phyloP scores from a whole-genome alignment of 257 asterid genomes.

The Leptodermis oblonga region DNA sequence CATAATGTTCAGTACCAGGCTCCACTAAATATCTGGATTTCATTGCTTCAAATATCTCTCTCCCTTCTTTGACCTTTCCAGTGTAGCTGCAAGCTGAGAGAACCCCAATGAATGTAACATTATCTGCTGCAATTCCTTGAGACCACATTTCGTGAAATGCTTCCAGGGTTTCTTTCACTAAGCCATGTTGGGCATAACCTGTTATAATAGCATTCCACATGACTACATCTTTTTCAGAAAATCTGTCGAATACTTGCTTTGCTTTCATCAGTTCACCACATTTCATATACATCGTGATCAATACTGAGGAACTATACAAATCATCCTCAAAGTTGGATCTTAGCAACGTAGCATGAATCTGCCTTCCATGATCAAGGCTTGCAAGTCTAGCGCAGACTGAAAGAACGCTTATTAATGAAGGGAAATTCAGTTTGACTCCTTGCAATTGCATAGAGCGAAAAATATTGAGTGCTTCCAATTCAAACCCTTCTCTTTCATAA shows the following conservation, averaged over 20 bases:
- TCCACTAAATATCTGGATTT: constrained; percentile 39
- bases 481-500: constrained; percentile 57
- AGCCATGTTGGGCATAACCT: constrained; percentile 75
- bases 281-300: constrained; percentile 75
- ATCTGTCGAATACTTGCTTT: constrained; percentile 45
- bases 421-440: constrained; percentile 49
- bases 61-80: constrained; percentile 65
- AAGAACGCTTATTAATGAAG: constrained; percentile 55
- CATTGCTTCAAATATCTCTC: constrained; percentile 57
- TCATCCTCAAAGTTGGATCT: constrained; percentile 41
- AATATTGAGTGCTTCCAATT: constrained; percentile 51
- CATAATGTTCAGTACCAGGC: constrained; percentile 55
- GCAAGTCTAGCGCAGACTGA: constrained; percentile 71
- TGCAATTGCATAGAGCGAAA: constrained; percentile 53
- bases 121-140: constrained; percentile 39
- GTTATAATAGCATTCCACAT: constrained; percentile 77
- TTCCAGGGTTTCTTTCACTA: constrained; percentile 49
- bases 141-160: constrained; percentile 45
- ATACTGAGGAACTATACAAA: constrained; percentile 43
- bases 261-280: constrained; percentile 62
- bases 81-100: constrained; percentile 82
- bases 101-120: constrained; percentile 54
- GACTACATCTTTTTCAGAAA: constrained; percentile 46
- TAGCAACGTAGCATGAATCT: constrained; percentile 51
- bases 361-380: constrained; percentile 57